phyloP scores from a whole-genome alignment of 2,329 filamentous ascomycete species.

The Dryadomyces quercus-mongolicae region DNA sequence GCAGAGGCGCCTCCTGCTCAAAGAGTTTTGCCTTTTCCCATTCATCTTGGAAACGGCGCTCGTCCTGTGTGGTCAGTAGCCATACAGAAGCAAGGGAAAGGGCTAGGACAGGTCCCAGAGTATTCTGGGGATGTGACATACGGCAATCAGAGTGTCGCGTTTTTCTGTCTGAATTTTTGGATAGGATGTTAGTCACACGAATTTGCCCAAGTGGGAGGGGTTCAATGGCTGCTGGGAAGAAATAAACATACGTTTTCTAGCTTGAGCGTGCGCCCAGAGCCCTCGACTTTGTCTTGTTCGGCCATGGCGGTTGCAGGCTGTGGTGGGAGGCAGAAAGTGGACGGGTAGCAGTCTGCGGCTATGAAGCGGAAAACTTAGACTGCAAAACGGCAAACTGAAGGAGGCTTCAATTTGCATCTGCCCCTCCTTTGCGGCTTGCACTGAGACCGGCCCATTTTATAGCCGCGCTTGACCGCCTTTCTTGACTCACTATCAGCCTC shows the following conservation, averaged over 20 bases:
- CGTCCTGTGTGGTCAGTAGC: slow-evolving; percentile 21
- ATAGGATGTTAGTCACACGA: not conserved
- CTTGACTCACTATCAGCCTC: no score
- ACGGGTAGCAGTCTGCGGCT: not conserved
- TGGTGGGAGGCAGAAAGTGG: not conserved
- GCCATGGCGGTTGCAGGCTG: slow-evolving; percentile 4
- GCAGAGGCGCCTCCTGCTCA: slow-evolving; percentile 72
- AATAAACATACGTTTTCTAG: slow-evolving; percentile 23
- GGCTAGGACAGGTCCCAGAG: no score
- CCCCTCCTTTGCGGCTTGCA: slow-evolving; percentile 9
- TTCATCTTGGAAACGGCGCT: slow-evolving; percentile 85
- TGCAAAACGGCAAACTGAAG: not conserved
- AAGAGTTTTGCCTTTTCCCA: slow-evolving; percentile 73
- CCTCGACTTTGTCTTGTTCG: slow-evolving; percentile 7
- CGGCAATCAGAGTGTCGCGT: slow-evolving; percentile 65
- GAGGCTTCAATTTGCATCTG: slow-evolving; percentile 1
- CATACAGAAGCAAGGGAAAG: no score
- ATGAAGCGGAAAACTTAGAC: not conserved
- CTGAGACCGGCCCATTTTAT: slow-evolving; percentile 2
- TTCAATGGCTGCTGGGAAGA: no score
- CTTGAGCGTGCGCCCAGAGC: slow-evolving; percentile 12
- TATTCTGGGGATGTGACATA: slow-evolving; percentile 17
- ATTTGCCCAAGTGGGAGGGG: not conserved
- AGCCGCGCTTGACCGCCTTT: slow-evolving; percentile 9
- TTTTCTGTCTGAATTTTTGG: slow-evolving; percentile 57